Base-by-base conservation (phyloP, 129 eudicot species). In the Kitagawia praeruptora region DNA sequence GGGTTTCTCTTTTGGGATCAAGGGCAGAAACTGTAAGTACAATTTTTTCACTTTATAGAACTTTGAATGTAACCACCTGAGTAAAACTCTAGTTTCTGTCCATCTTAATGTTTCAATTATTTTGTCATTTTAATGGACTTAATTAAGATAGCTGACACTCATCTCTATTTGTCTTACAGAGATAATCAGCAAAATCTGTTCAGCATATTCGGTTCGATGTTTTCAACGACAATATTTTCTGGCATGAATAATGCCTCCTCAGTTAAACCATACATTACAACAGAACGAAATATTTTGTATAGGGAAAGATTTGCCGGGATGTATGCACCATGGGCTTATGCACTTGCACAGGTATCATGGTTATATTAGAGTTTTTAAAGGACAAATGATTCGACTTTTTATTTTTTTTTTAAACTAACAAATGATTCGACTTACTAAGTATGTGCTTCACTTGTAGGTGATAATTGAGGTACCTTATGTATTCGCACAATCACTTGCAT, bases 241-340 rank as follows among this genome's bases (percentile, higher is more conserved):
- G 85, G 85, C 49, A 70, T 78, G 18, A 49, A 78, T 49, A 82
- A 82, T 46, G 56, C 78, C 49, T 38, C 78, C 2, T 69, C 63
- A 23, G 82, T 58, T 16, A 25, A 70, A 8, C 85, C 85, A 0
- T 71, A 73, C 27, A 19, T 82, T 27, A 7, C 82, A 28, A 78
- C 78, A 23, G 81, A 77, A 73, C 75, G 75, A 61, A 39, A 40
- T 37, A 82, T 78, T 70, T 51, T 82, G 8, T 78, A 78, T 58
- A 75, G 81, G 2, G 81, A 77, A 78, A 77, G 75, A 56, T 77
- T 78, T 72, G 78, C 85, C 2, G 85, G 85, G 64, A 82, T 82
- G 81, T 82, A 82, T 31, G 64, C 78, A 25, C 44, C 82, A 3
- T 82, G 78, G 85, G 81, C 85, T n/a, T 82, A 77, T 54, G 64